Evolutionary conservation across 129 eudicot genomes (phyloP), one percentile per base, ranked within the genome.

Genomic region (carrot (Daucus carota)): DNA sequence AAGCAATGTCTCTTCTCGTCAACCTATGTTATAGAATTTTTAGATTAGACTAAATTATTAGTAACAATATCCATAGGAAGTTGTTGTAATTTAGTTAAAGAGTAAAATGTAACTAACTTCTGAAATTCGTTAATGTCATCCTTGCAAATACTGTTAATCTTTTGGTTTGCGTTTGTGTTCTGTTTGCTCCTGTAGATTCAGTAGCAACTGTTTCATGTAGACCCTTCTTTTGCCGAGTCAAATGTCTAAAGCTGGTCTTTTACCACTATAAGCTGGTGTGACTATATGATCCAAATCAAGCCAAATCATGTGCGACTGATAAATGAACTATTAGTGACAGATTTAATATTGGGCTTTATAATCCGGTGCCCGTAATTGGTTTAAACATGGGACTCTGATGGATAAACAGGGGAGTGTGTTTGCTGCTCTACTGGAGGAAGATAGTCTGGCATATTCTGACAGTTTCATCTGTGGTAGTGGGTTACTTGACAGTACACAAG

Each of bases 1-100:
- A 54, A 60, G 29, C 72, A 43, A 14, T 44, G 79, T 45, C 73
- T 62, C 77, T 60, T 72, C 33, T 81, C 60, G 36, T 71, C 47
- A 40, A 57, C 75, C 54, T 70, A 77, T 81, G 65, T 48, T 13
- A 65, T 79, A 24, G 44, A 75, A 76, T 42, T 24, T 11, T 40
- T 43, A 32, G 22, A 74, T 76, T 74, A 71, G 70, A 72, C 77
- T 68, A 68, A n/a, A 28, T 42, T 24, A 69, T 74, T 71, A 63
- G 26, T 38, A 73, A 20, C 43, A 43, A 26, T 75, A 6, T 54
- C 70, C 52, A 1, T 41, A 57, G 32, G 34, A 70, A 57, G 71
- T 22, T 34, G 22, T 69, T 41, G 15, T 28, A 28, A 60, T 29
- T 3, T 60, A 1, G 36, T 28, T 29, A 13, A 12, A 60, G 3